Evolutionary conservation across 768 basidiomycete genomes (phyloP).

Genomic region (Russula olivacea): DNA sequence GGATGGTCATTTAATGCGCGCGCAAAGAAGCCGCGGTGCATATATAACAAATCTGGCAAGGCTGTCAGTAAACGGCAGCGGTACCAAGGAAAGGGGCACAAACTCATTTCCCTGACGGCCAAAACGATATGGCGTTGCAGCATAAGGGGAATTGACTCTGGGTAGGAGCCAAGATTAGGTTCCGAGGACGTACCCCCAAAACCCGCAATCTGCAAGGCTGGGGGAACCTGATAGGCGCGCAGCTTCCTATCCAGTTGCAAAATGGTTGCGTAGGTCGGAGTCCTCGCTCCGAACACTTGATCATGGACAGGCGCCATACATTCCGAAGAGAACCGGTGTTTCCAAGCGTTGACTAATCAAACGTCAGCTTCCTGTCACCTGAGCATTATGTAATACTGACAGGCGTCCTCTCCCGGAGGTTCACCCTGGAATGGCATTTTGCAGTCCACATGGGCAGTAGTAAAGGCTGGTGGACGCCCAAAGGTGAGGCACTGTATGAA

Average conservation of each 20-base stretch:
- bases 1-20: slow-evolving; percentile 59
- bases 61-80: background rate
- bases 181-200: slow-evolving; percentile 42
- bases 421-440: slow-evolving; percentile 35
- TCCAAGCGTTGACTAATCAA: slow-evolving; percentile 55
- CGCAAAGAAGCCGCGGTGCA: slow-evolving; percentile 72
- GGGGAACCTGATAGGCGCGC: slow-evolving; percentile 55
- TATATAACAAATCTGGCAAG: slow-evolving; percentile 42
- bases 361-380: slow-evolving; percentile 6
- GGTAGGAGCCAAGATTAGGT: slow-evolving; percentile 33
- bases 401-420: slow-evolving; percentile 47
- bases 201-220: slow-evolving; percentile 56
- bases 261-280: slow-evolving; percentile 55
- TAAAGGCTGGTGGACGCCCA: slow-evolving; percentile 62
- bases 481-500: slow-evolving; percentile 54
- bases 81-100: slow-evolving; percentile 24
- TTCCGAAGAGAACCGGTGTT: slow-evolving; percentile 56
- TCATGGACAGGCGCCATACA: slow-evolving; percentile 63
- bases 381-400: slow-evolving; percentile 48
- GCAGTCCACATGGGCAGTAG: slow-evolving; percentile 31
- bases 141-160: slow-evolving; percentile 49
- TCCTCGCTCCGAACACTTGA: slow-evolving; percentile 57
- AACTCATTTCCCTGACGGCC: slow-evolving; percentile 64
- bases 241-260: slow-evolving; percentile 63
- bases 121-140: slow-evolving; percentile 64